Evolutionary conservation across 192 early-diverging fungal species (phyloP), one percentile per base, ranked within the genome.

Genomic region (Phlyctochytrium arcticum): DNA sequence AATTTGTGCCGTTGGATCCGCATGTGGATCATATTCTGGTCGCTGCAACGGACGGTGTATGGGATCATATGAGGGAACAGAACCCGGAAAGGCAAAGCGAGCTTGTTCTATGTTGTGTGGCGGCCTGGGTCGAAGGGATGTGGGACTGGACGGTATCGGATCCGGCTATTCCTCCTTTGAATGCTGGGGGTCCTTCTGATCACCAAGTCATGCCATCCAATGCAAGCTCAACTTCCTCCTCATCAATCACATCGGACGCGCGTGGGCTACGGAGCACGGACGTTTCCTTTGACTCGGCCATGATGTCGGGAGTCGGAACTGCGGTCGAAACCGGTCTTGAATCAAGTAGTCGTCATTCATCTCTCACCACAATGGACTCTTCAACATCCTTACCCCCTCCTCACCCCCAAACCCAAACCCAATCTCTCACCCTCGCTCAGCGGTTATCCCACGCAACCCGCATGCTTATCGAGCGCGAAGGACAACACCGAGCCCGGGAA

Each of bases 21-120:
- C 62, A 57, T 12, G 49, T 48, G 27, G 64, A 78, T 37, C 80
- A 81, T 46, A 59, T 77, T 19, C 33, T 85, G 27, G 68, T 84
- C 9, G 55, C 72, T 2, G 84, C 80, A 4, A 82, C 84, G 10
- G 84, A 85, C 54, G 84, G 84, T 33, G 73, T 85, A 10, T 85
- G 84, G 84, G 84, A 85, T 57, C 82, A 85, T 55, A 60, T 85
- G 65, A 58, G 63, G 31, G 60, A 60, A 10, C 57, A 62, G 37
- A 44, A 70, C 39, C 29, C 69, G 6, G 68, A 62, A 6, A 10
- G 23, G 9, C 60, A 62, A 23, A 54, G 48, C 37, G 36, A 63
- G 23, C 33, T 57, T 15, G 46, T 60, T 12, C 7, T 69, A n/a
- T 10, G 35, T 7, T 36, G 26, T 24, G 49, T 69, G 29, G 67